These are phyloP conservation scores for Dendrocalamus latiflorus DNA, from an alignment of 202 grass and related monocot genomes.

Conservation along the genomic window DNA sequence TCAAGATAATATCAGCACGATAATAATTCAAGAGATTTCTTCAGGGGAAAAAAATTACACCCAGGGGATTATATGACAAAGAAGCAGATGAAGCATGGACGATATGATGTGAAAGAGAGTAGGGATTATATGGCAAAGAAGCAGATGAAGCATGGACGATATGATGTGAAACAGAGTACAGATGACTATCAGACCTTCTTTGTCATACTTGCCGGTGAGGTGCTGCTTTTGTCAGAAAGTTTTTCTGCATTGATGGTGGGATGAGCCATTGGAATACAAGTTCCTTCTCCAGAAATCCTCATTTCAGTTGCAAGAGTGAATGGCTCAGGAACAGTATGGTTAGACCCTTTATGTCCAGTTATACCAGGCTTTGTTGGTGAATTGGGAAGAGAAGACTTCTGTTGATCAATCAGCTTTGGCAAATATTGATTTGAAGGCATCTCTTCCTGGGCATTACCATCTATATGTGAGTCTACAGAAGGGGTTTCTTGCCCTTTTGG, in stretches of 20 bases:
- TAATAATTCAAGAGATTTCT: not conserved
- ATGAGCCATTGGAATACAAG: conserved; percentile 36
- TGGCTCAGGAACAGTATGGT: conserved; percentile 42
- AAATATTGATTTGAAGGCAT: conserved; percentile 30
- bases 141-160: conserved; percentile 15
- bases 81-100: no score
- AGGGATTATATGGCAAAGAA: no score
- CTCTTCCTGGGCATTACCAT: conserved; percentile 26
- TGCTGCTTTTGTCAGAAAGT: conserved; percentile 34
- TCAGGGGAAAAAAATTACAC: no score
- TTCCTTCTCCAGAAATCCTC: conserved; percentile 39
- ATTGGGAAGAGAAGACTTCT: conserved; percentile 33
- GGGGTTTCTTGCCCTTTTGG: conserved; percentile 33
- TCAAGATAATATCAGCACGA: not conserved
- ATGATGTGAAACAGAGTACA: not conserved
- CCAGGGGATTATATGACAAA: no score
- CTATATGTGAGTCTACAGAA: conserved; percentile 42
- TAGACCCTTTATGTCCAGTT: conserved; percentile 36
- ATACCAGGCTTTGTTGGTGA: conserved; percentile 41
- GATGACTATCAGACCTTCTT: conserved; percentile 37
- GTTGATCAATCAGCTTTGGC: conserved; percentile 13
- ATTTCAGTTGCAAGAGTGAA: conserved; percentile 50
- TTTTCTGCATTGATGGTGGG: conserved; percentile 33
- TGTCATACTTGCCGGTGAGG: conserved; percentile 34
- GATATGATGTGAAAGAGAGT: no score